A percentile compares a stretch with the other conserved stretches of the same genome.
Evolutionary conservation across 108 stramenopile genomes (phyloP).

Genomic region (Discostella stelligeroides): DNA sequence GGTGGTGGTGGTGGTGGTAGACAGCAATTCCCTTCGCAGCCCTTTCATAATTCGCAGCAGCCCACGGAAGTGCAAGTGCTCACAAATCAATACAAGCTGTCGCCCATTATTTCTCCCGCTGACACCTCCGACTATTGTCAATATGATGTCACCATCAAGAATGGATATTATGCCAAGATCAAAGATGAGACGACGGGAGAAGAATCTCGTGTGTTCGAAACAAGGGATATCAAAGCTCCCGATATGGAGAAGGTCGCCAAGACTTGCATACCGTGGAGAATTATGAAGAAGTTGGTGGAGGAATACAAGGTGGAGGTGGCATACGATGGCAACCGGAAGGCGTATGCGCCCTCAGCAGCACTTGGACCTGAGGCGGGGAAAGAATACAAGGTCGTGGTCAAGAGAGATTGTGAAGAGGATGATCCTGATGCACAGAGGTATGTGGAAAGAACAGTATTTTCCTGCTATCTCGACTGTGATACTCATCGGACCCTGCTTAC

Average conservation of each 20-base stretch:
- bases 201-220: neutral
- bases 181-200: constrained; percentile 11
- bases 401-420: constrained; percentile 10
- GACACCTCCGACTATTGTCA: constrained; percentile 7
- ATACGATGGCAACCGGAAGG: constrained; percentile 6
- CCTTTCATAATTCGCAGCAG: neutral
- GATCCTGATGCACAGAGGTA: constrained; percentile 13
- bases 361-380: neutral
- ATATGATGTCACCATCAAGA: constrained; percentile 11
- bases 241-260: constrained; percentile 17
- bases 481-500: neutral
- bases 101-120: neutral
- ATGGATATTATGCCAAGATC: neutral
- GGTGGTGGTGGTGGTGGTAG: constrained; percentile 2
- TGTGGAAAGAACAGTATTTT: neutral
- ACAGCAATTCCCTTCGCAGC: neutral
- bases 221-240: neutral
- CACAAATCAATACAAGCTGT: constrained; percentile 9
- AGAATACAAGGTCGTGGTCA: constrained; percentile 12
- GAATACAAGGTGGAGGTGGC: constrained; percentile 9
- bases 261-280: neutral
- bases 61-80: constrained; percentile 4
- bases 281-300: constrained; percentile 14
- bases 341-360: neutral
- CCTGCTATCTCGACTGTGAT: neutral